Base-by-base conservation (phyloP, 2,329 filamentous ascomycete species). In the Aspergillus spinulosporus region DNA sequence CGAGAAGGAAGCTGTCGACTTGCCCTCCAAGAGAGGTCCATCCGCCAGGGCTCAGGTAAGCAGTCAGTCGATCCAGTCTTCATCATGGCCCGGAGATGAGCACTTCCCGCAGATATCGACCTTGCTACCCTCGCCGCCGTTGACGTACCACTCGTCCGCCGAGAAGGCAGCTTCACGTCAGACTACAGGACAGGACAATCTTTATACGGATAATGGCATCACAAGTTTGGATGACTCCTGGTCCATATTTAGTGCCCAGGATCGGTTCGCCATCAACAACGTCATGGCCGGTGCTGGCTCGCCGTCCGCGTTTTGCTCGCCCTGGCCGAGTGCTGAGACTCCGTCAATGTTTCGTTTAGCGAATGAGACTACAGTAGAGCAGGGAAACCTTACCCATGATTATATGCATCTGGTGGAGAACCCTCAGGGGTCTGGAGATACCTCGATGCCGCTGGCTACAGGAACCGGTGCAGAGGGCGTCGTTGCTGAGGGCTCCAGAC, bases 281-380 rank as follows among this genome's bases (percentile, higher is more conserved):
- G 46, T 48, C 46, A 48, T 48, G 46, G 46, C 46, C 32, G 46
- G 46, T 14, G 21, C 26, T 37, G 15, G 46, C 12, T 48, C 46
- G 28, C 46, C 46, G 6, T 36, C 31, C 3, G 46, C 14, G 28
- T 46, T 46, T 28, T 26, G 11, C n/a, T 48, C 46, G 1, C 46
- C 46, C 7, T 48, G 46, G 46, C 46, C 46, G 6, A 37, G 11
- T 7, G 46, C 46, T n/a, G 46, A 48, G 9, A 48, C 46, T n/a
- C 46, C 46, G 3, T 48, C 46, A 32, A 36, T 48, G 11, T 48
- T 48, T 29, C 46, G 46, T 7, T 9, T 48, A 9, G 46, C 46
- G 8, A 48, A 48, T n/a, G 46, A 48, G n/a, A n/a, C 14, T 7
- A 8, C 46, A 2, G n/a, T 48, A 1, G 46, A 48, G 14, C 14